Evolutionary conservation across 2,329 filamentous ascomycete genomes (phyloP).

Genomic region (Aspergillus piperis): DNA sequence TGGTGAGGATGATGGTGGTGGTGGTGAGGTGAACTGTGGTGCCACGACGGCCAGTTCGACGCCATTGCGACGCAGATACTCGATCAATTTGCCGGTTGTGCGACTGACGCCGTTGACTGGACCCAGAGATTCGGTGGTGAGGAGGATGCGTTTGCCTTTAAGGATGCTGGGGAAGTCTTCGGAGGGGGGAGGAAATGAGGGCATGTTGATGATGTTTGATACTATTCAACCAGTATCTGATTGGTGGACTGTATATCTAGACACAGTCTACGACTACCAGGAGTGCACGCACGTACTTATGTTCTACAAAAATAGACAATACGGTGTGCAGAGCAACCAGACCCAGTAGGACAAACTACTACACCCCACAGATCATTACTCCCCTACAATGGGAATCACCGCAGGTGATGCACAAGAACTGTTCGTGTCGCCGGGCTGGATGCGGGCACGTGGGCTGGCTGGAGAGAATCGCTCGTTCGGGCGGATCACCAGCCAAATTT

Average conservation of each 20-base stretch:
- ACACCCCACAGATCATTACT: no score
- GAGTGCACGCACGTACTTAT: background rate
- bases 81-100: conserved; percentile 69
- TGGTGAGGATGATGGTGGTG: background rate
- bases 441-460: conserved; percentile 13
- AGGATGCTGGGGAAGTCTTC: conserved; percentile 49
- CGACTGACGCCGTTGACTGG: conserved; percentile 73
- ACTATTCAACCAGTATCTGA: no score
- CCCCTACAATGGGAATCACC: no score
- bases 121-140: conserved; percentile 71
- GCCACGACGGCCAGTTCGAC: conserved; percentile 68
- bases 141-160: conserved; percentile 62
- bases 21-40: conserved; percentile 49
- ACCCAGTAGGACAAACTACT: no score
- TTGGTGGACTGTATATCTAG: background rate
- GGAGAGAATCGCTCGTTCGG: background rate
- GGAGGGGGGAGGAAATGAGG: background rate
- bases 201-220: background rate
- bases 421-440: conserved; percentile 4
- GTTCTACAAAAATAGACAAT: background rate
- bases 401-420: no score
- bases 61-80: conserved; percentile 65
- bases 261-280: background rate
- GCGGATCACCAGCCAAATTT: background rate
- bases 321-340: no score